phyloP scores from a whole-genome alignment of 1,284 basidiomycete species.

The Ceratorhiza oryzae-sativae region DNA sequence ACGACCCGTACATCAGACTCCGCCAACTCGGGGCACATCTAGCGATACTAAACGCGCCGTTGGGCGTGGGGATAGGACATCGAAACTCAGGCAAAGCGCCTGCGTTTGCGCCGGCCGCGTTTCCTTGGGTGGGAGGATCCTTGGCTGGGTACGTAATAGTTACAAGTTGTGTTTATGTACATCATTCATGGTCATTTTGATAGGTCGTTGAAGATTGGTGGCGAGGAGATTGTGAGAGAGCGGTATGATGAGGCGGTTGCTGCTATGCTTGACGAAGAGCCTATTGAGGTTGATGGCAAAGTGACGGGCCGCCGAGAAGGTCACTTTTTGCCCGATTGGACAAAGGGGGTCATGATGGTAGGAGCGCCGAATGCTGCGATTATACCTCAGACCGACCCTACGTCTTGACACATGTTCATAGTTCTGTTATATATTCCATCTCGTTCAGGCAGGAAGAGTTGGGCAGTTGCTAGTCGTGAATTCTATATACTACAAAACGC shows the following conservation, averaged over 20 bases:
- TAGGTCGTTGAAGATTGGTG: slow-evolving; percentile 82
- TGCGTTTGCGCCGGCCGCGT: slow-evolving; percentile 77
- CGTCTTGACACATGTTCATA: neutral
- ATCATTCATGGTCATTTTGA: neutral
- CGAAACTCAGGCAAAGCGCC: slow-evolving; percentile 81
- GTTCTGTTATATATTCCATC: neutral
- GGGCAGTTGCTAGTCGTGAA: slow-evolving; percentile 10
- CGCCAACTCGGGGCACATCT: slow-evolving; percentile 73
- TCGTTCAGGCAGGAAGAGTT: neutral
- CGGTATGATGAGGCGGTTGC: slow-evolving; percentile 76
- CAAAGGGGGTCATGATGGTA: slow-evolving; percentile 25
- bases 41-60: slow-evolving; percentile 84
- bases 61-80: slow-evolving; percentile 34
- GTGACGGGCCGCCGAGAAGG: slow-evolving; percentile 19
- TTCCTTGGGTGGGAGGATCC: slow-evolving; percentile 94
- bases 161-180: neutral
- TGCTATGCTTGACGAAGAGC: slow-evolving; percentile 15
- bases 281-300: neutral
- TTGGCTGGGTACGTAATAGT: slow-evolving; percentile 75
- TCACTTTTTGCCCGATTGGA: slow-evolving; percentile 33
- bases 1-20: slow-evolving; percentile 76
- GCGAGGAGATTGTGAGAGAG: slow-evolving; percentile 79
- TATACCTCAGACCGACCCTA: slow-evolving; percentile 19
- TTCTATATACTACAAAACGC: slow-evolving; percentile 38
- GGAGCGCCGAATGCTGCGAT: slow-evolving; percentile 28